Base-by-base conservation (phyloP, 495 filamentous ascomycete genomes). In the Neurospora pannonica region DNA sequence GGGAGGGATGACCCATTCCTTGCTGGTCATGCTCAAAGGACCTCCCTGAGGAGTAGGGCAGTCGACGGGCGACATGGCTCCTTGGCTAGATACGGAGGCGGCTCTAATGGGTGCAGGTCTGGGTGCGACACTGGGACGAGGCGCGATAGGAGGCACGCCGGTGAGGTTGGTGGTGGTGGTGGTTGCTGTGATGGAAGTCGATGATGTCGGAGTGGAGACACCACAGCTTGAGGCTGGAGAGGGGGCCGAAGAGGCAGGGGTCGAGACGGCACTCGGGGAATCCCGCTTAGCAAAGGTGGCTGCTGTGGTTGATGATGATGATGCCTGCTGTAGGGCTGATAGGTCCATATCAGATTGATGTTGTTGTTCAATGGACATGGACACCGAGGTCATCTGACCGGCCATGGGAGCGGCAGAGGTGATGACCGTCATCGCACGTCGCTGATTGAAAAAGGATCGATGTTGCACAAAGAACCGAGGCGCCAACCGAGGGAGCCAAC, bases 1-100 rank as follows among this genome's bases (percentile, higher is more conserved):
- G 71, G 94, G 94, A 38, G 94, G 94, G 70, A 97, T 89, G 10
- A 95, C 87, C 94, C 94, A 97, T 89, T 95, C 92, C 82, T 90
- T 94, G 75, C 87, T 92, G 46, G 92, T 96, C 75, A 90, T 86
- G 43, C 83, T 84, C n/a, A 84, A 73, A 36, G 82, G 79, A 28
- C 37, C 75, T 17, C 73, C 71, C 72, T 72, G 76, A 11, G 78
- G 70, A 21, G 72, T 75, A 5, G 79, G 74, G 19, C 77, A 79
- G 48, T 76, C 76, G 42, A 76, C 71, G 8, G 79, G 72, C 9
- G 78, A 73, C 74, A 79, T 79, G 10, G 80, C 76, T 71, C 69
- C 37, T 67, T 73, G 75, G 71, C 75, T 77, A 69, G 75, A 67
- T 15, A 76, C 71, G 10, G 75, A 40, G n/a, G 79, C 70, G 19